Base-by-base conservation (phyloP, 2,329 filamentous ascomycete genomes). In the Diaporthe sp. region DNA sequence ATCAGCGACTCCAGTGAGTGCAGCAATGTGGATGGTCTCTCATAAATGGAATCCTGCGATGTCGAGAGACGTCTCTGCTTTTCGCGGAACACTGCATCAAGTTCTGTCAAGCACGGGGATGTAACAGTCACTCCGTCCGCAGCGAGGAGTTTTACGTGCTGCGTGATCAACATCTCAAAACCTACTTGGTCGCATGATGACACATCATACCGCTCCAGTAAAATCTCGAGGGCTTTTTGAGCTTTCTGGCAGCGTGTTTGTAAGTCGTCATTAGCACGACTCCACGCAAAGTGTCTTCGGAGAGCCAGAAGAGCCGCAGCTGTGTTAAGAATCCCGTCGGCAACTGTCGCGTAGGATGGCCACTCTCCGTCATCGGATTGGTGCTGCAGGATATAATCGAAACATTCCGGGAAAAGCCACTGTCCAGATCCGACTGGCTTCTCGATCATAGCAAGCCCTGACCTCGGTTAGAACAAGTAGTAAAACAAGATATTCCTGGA, bases 1-100 rank as follows among this genome's bases (percentile, higher is more conserved):
- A 65, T 46, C 39, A 65, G 4, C n/a, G 60, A n/a, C 37, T 65
- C 60, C n/a, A 65, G 60, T 4, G 60, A 65, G 44, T 65, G 60
- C 6, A 44, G 44, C 19, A 65, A 15, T 0, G 60, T 65, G 44
- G 39, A 65, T 10, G 60, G 39, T 5, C 15, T 19, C 37, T 46
- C 8, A 6, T 65, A 65, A 28, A 65, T 4, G n/a, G 22, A 28
- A 22, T 55, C 51, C 9, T 5, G 2, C 15, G 25, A 65, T 17
- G 60, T 22, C 5, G 60, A 44, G n/a, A 65, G 39, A 5, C 44
- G 22, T 65, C 25, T 28, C 13, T 28, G 39, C 25, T 65, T 65
- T 1, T n/a, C 19, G 3, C 6, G 25, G 4, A 42, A 44, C 12
- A 31, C 22, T 6, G 13, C 39, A 28, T 22, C 15, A 1, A 65